Conservation (phyloP, 805 yeast genomes). For the Candida succiphila region DNA sequence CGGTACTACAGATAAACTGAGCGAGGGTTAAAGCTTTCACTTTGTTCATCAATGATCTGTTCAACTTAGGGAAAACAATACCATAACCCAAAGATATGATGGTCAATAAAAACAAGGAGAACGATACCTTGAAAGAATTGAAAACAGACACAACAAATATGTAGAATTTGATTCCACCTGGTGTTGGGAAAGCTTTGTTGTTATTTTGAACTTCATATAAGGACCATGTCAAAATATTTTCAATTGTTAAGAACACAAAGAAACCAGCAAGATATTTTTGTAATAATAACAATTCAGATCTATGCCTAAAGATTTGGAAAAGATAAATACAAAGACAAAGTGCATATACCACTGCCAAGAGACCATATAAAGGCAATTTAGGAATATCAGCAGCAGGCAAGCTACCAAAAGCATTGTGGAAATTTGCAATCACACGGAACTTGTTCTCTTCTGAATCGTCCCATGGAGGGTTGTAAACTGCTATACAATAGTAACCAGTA, state of each 20-base stretch:
- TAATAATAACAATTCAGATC: slow-evolving; percentile 79
- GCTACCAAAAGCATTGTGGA: slow-evolving; percentile 88
- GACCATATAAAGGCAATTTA: slow-evolving; percentile 80
- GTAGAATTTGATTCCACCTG: slow-evolving; percentile 51
- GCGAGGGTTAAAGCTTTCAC: slow-evolving; percentile 49
- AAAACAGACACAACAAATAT: slow-evolving; percentile 69
- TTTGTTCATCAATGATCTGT: slow-evolving; percentile 62
- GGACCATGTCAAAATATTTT: slow-evolving; percentile 84
- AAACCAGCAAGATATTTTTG: slow-evolving; percentile 87
- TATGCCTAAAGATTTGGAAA: slow-evolving; percentile 75
- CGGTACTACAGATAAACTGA: slow-evolving; percentile 45
- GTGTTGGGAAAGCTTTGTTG: slow-evolving; percentile 25
- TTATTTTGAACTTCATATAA: slow-evolving; percentile 76
- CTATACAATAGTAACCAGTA: slow-evolving; percentile 91
- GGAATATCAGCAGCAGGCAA: slow-evolving; percentile 88
- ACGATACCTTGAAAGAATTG: slow-evolving; percentile 74
- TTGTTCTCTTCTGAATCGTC: slow-evolving; percentile 19
- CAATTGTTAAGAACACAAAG: slow-evolving; percentile 71
- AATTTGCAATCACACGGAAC: slow-evolving; percentile 63
- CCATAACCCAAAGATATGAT: slow-evolving; percentile 92
- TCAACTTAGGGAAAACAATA: slow-evolving; percentile 79
- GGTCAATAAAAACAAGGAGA: slow-evolving; percentile 78
- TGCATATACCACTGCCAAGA: slow-evolving; percentile 73
- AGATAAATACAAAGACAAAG: slow-evolving; percentile 76
- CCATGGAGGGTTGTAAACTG: slow-evolving; percentile 43